Evolutionary conservation across 1,284 basidiomycete genomes (phyloP).

Genomic region (Ustanciosporium gigantosporum): DNA sequence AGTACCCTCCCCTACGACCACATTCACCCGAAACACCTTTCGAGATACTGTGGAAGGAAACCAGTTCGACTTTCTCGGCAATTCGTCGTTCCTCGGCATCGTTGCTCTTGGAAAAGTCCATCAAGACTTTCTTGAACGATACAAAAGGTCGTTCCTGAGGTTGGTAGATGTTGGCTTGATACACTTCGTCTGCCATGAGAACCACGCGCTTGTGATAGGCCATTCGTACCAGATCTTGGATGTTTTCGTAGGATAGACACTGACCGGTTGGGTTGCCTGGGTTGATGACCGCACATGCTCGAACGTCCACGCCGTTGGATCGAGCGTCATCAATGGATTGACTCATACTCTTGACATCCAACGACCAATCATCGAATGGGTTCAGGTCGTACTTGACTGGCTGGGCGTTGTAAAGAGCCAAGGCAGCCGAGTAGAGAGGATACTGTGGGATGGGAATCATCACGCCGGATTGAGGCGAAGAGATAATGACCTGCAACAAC

Average conservation of each 20-base stretch:
- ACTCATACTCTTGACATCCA: conserved; percentile 74
- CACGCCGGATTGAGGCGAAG: conserved; percentile 70
- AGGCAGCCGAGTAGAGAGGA: conserved; percentile 91
- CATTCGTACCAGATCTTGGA: conserved; percentile 50
- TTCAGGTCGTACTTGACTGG: conserved; percentile 87
- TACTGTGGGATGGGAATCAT: conserved; percentile 98
- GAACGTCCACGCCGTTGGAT: conserved; percentile 65
- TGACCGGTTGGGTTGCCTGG: conserved; percentile 59
- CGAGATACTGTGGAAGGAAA: conserved; percentile 58
- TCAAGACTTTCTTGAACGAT: conserved; percentile 58
- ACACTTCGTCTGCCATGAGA: conserved; percentile 59
- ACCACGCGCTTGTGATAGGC: conserved; percentile 54
- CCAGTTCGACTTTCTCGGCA: conserved; percentile 51
- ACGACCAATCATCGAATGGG: conserved; percentile 80
- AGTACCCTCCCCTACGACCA: conserved; percentile 58
- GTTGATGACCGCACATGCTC: conserved; percentile 57
- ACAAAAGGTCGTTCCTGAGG: conserved; percentile 51
- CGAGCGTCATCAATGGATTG: conserved; percentile 72
- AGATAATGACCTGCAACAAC: conserved; percentile 79
- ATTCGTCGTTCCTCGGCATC: conserved; percentile 40
- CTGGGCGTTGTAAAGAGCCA: conserved; percentile 81
- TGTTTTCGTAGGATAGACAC: conserved; percentile 50
- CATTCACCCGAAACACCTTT: conserved; percentile 59
- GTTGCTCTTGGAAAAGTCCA: conserved; percentile 37
- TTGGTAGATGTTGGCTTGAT: conserved; percentile 58